These are phyloP conservation scores for Russula sp. DNA, from an alignment of 768 basidiomycete species.

Conservation along the genomic window DNA sequence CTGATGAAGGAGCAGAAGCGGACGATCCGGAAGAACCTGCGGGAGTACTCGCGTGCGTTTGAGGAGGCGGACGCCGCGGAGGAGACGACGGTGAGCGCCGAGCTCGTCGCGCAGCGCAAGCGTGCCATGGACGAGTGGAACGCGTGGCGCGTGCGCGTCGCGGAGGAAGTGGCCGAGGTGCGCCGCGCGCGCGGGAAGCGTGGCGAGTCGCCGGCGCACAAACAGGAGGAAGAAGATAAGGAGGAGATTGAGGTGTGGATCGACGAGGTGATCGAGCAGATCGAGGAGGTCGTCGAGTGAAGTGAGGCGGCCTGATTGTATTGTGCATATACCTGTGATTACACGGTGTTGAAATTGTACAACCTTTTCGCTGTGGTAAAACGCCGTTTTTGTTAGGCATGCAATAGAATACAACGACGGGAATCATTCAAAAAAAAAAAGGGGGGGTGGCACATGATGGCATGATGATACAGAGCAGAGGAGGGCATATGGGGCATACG, in stretches of 20 bases:
- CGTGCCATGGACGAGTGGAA: conserved; percentile 98
- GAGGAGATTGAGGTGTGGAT: conserved; percentile 94
- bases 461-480: not conserved
- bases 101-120: conserved; percentile 84
- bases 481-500: not conserved
- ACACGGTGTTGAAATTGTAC: not conserved
- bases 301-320: not conserved
- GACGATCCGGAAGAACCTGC: conserved; percentile 78
- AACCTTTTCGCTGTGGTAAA: too few species aligned
- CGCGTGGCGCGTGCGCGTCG: conserved; percentile 80
- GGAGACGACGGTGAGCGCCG: conserved; percentile 90
- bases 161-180: conserved; percentile 58
- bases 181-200: conserved; percentile 36
- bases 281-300: conserved; percentile 61
- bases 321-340: not conserved
- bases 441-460: not conserved
- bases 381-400: too few species aligned
- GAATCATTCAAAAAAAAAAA: not conserved
- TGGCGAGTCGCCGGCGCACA: conserved; percentile 26
- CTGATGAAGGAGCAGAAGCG: conserved; percentile 85
- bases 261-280: conserved; percentile 89
- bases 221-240: conserved; percentile 56
- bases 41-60: conserved; percentile 85
- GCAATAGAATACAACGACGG: too few species aligned
- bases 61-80: conserved; percentile 97